Percentiles rank a stretch among this genome's conserved stretches.
Evolutionary conservation across 352 stramenopile genomes (phyloP).

Genomic region (Globisporangium paroecandrum): DNA sequence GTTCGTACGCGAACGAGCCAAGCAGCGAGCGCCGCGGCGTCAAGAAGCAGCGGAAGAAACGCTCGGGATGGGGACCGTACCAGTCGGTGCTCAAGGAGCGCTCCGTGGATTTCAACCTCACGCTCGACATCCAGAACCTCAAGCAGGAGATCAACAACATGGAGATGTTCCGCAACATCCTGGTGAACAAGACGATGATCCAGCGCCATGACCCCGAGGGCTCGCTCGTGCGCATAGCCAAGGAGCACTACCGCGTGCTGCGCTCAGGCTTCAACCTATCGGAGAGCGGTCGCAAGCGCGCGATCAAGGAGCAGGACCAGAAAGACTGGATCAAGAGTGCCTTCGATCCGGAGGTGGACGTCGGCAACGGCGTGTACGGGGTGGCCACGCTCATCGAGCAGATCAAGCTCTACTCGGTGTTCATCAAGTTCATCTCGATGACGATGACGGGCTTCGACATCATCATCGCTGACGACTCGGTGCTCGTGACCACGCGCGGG

Average conservation of each 20-base stretch:
- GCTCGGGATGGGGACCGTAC: constrained; percentile 17
- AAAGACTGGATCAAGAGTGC: constrained; percentile 21
- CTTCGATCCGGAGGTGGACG: constrained; percentile 23
- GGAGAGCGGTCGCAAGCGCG: constrained; percentile 10
- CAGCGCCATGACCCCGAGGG: constrained; percentile 21
- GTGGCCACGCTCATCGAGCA: constrained; percentile 28
- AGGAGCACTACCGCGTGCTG: constrained; percentile 24
- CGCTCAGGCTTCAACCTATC: constrained; percentile 14
- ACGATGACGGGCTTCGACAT: constrained; percentile 24
- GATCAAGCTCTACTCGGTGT: constrained; percentile 27
- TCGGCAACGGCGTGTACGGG: constrained; percentile 19
- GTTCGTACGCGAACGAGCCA: constrained; percentile 22
- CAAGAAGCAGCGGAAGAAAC: constrained; percentile 7
- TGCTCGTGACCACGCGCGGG: constrained; percentile 22
- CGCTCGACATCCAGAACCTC: constrained; percentile 30
- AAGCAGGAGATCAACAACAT: constrained; percentile 31
- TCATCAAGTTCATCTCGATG: constrained; percentile 25
- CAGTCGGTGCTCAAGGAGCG: constrained; percentile 25
- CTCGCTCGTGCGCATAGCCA: constrained; percentile 23
- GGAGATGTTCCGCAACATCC: constrained; percentile 22
- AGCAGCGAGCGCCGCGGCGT: constrained; percentile 28
- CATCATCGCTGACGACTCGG: constrained; percentile 13
- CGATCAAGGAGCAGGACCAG: constrained; percentile 13
- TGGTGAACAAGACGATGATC: constrained; percentile 15
- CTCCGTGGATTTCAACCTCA: constrained; percentile 25